These are phyloP conservation scores for Fusarium domesticum DNA, from an alignment of 2,329 filamentous ascomycete species.

Conservation along the genomic window DNA sequence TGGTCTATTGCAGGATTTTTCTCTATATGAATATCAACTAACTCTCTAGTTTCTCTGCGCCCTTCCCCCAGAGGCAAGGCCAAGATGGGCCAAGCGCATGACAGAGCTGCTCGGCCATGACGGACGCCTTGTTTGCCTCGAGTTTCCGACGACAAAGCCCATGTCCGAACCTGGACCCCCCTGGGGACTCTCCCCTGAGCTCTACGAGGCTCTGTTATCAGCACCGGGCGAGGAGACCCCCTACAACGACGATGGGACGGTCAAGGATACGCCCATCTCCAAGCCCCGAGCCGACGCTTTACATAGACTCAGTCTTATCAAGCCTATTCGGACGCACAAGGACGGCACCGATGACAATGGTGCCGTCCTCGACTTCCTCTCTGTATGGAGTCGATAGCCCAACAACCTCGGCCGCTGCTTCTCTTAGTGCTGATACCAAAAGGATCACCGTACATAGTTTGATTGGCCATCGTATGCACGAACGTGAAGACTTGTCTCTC, in stretches of 20 bases:
- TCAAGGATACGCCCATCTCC: constrained; percentile 40
- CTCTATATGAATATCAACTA: constrained; percentile 11
- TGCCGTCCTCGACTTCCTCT: constrained; percentile 50
- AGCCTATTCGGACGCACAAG: constrained; percentile 49
- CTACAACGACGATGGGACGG: constrained; percentile 50
- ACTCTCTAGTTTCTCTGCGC: constrained; percentile 58
- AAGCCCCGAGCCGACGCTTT: constrained; percentile 41
- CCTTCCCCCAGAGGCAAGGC: constrained; percentile 51
- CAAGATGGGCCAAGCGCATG: constrained; percentile 54
- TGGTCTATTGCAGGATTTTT: background rate
- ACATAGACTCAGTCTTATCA: constrained; percentile 47
- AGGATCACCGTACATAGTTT: constrained; percentile 22
- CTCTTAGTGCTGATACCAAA: constrained; percentile 23
- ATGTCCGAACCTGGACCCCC: constrained; percentile 67
- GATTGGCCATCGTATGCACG: constrained; percentile 18
- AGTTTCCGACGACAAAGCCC: constrained; percentile 74
- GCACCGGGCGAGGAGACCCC: constrained; percentile 64
- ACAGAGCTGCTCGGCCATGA: constrained; percentile 45
- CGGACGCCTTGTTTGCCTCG: constrained; percentile 62
- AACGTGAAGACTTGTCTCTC: constrained; percentile 18
- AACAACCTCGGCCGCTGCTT: constrained; percentile 4
- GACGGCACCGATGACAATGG: constrained; percentile 46
- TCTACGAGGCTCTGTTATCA: constrained; percentile 69
- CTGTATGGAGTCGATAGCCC: constrained; percentile 47
- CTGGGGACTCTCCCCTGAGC: constrained; percentile 64